Evolutionary conservation across 768 basidiomycete genomes (phyloP), one percentile per base, ranked within the genome.

Genomic region (Boletus subcaerulescens): DNA sequence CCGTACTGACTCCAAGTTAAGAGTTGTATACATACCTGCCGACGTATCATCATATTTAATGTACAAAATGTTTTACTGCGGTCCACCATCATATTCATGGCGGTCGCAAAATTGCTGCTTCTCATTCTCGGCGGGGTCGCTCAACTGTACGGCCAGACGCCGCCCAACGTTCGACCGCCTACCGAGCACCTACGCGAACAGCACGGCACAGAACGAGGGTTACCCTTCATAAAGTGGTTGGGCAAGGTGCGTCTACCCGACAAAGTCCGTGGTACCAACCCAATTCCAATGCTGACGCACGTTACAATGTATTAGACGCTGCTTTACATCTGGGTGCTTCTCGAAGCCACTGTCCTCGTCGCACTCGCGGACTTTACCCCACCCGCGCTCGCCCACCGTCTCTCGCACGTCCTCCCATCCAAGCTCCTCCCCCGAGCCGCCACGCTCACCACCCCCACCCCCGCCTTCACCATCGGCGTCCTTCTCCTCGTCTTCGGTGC

Each of bases 141-240:
- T 14, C 54, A 54, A 11, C 2, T 29, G 29, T 29, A 29, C 9
- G 29, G 29, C 29, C 29, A 44, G 0, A 66, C 65, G 1, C 14
- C 65, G 2, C 65, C 65, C 31, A 58, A 65, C 15, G 39, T 12
- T 3, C 52, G 52, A 15, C 65, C 62, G 12, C 42, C 57, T 18
- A 11, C 48, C 9, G 41, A 48, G 8, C 45, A 65, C 10, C 46
- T 62, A 1, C 60, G 55, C 9, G 44, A 65, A 57, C 60, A 49
- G 36, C 20, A 18, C 5, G 52, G 52, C 14, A 6, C 5, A 15
- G 63, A 65, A 22, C 29, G 5, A 4, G 12, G 10, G 0, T 0
- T 53, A 1, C 43, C 5, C 1, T 4, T 29, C 9, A 2, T 29
- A 9, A 29, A 0, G 2, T 9, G 29, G 29, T 29, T 29, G 8